Percentiles rank a stretch among this genome's conserved stretches.
Evolutionary conservation across 148 eudicot species (phyloP).

Genomic region (Agrostemma githago): DNA sequence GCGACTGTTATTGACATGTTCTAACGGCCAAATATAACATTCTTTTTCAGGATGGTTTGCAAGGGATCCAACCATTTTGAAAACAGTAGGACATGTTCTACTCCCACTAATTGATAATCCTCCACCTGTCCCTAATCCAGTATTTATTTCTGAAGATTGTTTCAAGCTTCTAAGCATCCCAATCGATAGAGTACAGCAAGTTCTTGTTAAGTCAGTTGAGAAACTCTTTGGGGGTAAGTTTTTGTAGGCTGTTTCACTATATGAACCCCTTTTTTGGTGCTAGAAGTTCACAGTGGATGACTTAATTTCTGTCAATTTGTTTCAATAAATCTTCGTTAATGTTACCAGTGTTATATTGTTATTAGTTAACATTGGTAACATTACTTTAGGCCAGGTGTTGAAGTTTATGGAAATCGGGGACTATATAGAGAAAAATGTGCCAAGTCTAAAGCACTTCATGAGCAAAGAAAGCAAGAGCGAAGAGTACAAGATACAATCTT

Average conservation of each 20-base stretch:
- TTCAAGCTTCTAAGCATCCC: conserved; percentile 71
- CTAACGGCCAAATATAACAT: not conserved
- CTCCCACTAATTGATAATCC: conserved; percentile 36
- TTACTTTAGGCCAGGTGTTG: conserved; percentile 40
- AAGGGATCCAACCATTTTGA: conserved; percentile 59
- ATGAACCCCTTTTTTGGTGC: not conserved
- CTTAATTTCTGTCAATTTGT: not conserved
- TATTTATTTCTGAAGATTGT: conserved; percentile 76
- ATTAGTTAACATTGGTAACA: not conserved
- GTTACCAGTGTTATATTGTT: not conserved
- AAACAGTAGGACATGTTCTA: conserved; percentile 56
- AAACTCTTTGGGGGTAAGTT: conserved; percentile 60
- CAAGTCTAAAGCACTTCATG: conserved; percentile 64
- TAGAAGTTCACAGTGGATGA: not conserved
- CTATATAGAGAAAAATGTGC: conserved; percentile 59
- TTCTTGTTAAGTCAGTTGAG: conserved; percentile 49
- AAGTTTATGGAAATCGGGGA: conserved; percentile 47
- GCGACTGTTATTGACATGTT: not conserved
- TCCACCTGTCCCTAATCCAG: conserved; percentile 33
- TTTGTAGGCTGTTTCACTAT: not conserved
- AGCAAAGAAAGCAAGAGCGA: conserved; percentile 26
- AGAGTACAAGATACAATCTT: conserved; percentile 50
- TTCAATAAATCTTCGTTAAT: not conserved
- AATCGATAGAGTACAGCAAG: conserved; percentile 37
- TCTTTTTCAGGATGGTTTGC: conserved; percentile 84